Conservation (phyloP, 164 flowering plant genomes). For the Amborella trichopoda region DNA sequence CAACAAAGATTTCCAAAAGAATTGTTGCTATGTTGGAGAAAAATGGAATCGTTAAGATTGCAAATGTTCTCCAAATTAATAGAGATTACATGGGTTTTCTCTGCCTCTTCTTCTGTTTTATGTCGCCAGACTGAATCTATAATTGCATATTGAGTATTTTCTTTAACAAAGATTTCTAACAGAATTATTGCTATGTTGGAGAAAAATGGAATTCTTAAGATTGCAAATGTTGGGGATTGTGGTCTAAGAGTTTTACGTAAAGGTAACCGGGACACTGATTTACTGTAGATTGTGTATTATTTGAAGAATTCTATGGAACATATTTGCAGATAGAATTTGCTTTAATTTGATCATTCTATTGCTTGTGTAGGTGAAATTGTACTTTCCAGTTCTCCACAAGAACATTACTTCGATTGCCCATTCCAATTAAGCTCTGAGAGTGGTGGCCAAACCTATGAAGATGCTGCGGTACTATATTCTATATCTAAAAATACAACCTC, state of each 20-base stretch:
- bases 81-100: no score
- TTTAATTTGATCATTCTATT: not conserved
- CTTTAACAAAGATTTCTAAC: not conserved
- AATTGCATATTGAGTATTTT: not conserved
- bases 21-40: slow-evolving; percentile 80
- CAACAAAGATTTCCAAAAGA: slow-evolving; percentile 17
- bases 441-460: slow-evolving; percentile 68
- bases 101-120: no score
- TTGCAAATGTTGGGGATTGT: slow-evolving; percentile 94
- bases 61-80: no score
- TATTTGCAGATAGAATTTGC: no score
- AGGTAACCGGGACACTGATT: no score
- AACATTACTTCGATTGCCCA: slow-evolving; percentile 95
- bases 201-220: slow-evolving; percentile 51
- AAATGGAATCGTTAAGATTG: slow-evolving; percentile 61
- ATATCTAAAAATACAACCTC: no score
- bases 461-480: slow-evolving; percentile 54
- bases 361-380: slow-evolving; percentile 39
- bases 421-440: slow-evolving; percentile 85
- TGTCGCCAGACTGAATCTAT: not conserved
- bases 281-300: no score
- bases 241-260: slow-evolving; percentile 55
- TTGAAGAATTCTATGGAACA: no score
- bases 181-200: slow-evolving; percentile 89
- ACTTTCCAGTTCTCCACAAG: slow-evolving; percentile 73